Base-by-base conservation (phyloP, 495 filamentous ascomycete species). In the Neurospora sp. region DNA sequence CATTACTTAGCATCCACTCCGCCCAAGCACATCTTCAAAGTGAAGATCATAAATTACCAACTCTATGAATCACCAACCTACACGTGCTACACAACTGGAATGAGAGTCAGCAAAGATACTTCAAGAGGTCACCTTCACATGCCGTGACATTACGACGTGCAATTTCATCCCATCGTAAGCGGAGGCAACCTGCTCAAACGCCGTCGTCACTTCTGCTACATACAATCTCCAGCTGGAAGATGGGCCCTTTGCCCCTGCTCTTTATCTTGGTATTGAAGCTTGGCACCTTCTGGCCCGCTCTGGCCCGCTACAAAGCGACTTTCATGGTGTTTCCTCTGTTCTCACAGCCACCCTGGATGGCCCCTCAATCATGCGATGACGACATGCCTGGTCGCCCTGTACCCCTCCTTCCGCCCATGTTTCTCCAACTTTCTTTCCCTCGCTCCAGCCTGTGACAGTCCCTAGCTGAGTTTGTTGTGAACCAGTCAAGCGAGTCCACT, bases 301-400 rank as follows among this genome's bases (percentile, higher is more conserved):
- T 62, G 54, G 54, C 15, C 54, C 13, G 54, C 54, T 31, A 34
- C 54, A 62, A 62, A 62, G 54, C 54, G 54, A 62, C 54, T 66
- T 66, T 34, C 28, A 66, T 66, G 28, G 54, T 19, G 54, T 34
- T 66, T 36, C 28, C 54, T 66, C n/a, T 48, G 9, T 73, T 28
- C 45, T 59, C 74, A 72, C 75, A 73, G 77, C 74, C 77, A 77
- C 77, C 28, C 34, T 43, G 34, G 72, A 34, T 48, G 28, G 39
- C 74, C 72, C 70, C 73, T 43, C 74, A 43, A 70, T 76, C 71
- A 73, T 70, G 72, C 42, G 74, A 80, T 80, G 78, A 80, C 78
- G 78, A 79, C 78, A 80, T 79, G 74, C 36, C 42, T 75, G 43
- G 69, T 71, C 62, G 36, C 24, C 24, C 5, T 45, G 48, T 69